These are phyloP conservation scores for Aphanocladium album DNA, from an alignment of 2,329 filamentous ascomycete genomes.

Conservation along the genomic window DNA sequence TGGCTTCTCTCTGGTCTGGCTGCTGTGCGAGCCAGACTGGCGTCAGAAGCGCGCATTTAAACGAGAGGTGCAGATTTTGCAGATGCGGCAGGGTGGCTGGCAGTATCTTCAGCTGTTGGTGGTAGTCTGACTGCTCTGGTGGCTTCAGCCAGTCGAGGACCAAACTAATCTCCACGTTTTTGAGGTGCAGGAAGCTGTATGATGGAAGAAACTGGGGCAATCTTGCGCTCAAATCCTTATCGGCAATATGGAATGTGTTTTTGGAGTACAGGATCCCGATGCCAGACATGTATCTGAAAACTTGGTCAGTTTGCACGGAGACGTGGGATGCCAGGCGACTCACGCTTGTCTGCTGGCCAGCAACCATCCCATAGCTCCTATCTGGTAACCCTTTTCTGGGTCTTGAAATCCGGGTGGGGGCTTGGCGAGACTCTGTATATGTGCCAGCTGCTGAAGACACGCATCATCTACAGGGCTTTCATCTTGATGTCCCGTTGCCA, in stretches of 20 bases:
- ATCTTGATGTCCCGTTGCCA: neutral
- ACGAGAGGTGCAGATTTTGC: neutral
- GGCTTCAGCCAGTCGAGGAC: neutral
- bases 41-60: neutral
- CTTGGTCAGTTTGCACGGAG: neutral
- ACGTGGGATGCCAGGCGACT: neutral
- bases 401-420: neutral
- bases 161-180: neutral
- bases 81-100: neutral
- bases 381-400: neutral
- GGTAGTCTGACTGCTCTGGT: neutral
- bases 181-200: neutral
- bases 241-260: neutral
- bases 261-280: neutral
- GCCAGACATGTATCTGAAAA: neutral
- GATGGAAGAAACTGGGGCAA: neutral
- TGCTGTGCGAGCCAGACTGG: neutral
- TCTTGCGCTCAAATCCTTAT: neutral
- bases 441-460: neutral
- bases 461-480: neutral
- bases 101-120: neutral
- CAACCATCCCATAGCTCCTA: conserved; percentile 2
- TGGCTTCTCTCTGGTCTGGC: neutral
- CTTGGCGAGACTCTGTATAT: neutral
- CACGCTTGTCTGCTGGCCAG: neutral